A percentile compares a stretch with the other conserved stretches of the same genome.
These are phyloP conservation scores for Nitzschia inconspicua DNA, from an alignment of 108 stramenopile genomes.

Conservation along the genomic window DNA sequence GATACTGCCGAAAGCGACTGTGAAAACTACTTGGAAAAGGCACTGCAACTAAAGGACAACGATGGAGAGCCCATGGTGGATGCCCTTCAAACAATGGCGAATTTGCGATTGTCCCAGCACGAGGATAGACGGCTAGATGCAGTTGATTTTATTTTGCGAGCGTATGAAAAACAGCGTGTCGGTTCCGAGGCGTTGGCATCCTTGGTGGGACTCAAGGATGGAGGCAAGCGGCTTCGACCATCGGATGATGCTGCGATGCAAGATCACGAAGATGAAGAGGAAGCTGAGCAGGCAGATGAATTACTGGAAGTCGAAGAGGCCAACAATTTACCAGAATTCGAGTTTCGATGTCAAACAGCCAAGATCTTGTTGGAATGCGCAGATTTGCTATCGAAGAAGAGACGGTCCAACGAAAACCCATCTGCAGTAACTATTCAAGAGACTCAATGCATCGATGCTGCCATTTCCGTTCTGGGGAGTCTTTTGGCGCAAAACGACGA, in stretches of 20 bases:
- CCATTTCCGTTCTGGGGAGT: conserved; percentile 79
- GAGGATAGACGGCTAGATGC: conserved; percentile 62
- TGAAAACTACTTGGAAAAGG: conserved; percentile 55
- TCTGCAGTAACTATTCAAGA: conserved; percentile 12
- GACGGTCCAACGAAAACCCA: not conserved
- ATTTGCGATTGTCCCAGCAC: conserved; percentile 81
- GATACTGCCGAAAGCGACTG: conserved; percentile 77
- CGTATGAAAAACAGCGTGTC: conserved; percentile 65
- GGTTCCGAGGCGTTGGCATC: conserved; percentile 75
- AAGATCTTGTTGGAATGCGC: conserved; percentile 84
- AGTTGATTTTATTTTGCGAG: conserved; percentile 52
- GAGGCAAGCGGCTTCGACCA: too few species aligned
- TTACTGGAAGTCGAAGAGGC: conserved; percentile 47
- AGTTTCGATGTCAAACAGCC: conserved; percentile 81
- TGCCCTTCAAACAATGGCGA: conserved; percentile 83
- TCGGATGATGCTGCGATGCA: not conserved
- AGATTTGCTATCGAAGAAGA: conserved; percentile 21
- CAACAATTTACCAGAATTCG: conserved; percentile 66
- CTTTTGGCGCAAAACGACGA: conserved; percentile 87
- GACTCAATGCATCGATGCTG: conserved; percentile 55
- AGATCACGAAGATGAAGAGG: conserved; percentile 2
- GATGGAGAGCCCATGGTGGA: conserved; percentile 61
- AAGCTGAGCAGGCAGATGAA: conserved; percentile 25
- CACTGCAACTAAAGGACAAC: conserved; percentile 44
- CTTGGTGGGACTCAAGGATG: conserved; percentile 63